phyloP scores from a whole-genome alignment of 208 protist species.

The Trypanosoma scelopori region DNA sequence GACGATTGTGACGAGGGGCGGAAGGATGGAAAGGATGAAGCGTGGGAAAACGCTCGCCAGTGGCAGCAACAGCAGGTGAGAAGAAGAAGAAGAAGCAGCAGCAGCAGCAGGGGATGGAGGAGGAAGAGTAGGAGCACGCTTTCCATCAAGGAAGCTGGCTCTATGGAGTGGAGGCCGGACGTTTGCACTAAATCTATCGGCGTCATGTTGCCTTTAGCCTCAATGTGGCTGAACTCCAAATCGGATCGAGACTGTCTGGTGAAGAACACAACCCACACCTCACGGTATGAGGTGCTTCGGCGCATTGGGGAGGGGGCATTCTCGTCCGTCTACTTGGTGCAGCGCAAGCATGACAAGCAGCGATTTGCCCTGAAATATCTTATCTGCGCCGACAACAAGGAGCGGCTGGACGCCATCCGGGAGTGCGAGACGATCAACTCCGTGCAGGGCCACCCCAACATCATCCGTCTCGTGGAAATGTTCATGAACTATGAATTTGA shows the following conservation, averaged over 20 bases:
- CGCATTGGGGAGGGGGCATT: constrained; percentile 53
- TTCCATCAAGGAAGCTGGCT: no score
- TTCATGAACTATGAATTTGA: constrained; percentile 74
- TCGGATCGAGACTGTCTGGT: constrained; percentile 44
- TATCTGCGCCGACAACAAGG: constrained; percentile 50
- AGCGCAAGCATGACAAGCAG: constrained; percentile 18
- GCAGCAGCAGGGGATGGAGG: no score
- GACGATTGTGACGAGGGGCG: not conserved
- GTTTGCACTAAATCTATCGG: no score
- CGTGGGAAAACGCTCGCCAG: no score
- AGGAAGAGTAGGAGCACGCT: no score
- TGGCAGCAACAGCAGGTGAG: no score
- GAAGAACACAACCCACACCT: constrained; percentile 42
- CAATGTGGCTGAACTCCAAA: constrained; percentile 17
- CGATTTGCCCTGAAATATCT: constrained; percentile 57
- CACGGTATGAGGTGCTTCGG: constrained; percentile 36
- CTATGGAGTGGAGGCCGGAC: no score
- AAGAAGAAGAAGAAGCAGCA: no score
- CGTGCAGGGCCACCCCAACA: constrained; percentile 58
- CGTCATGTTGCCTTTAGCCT: not conserved
- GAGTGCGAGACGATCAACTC: constrained; percentile 62
- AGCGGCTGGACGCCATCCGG: constrained; percentile 45
- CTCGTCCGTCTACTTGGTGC: constrained; percentile 43
- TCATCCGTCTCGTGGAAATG: constrained; percentile 62
- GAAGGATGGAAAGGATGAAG: not conserved